Evolutionary conservation across 495 filamentous ascomycete genomes (phyloP), one percentile per base, ranked within the genome.

Genomic region (Hyaloscypha bicolor): DNA sequence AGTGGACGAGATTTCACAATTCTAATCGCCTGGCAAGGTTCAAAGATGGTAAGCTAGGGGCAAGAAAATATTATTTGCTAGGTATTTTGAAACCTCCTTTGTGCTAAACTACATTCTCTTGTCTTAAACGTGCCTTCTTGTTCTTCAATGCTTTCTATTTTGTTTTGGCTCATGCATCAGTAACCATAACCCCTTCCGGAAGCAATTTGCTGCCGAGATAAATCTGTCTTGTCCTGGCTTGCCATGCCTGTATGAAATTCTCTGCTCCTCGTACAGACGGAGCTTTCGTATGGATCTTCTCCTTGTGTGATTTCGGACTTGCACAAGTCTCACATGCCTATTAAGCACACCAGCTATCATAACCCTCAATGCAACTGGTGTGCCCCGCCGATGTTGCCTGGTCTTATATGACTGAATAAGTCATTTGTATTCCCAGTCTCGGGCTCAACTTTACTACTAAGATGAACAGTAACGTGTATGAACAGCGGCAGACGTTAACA

Each of bases 341-440:
- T 64, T 64, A 37, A 61, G 60, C 62, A 59, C n/a, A 63, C 68
- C 9, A 67, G 68, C 68, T 65, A 48, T 69, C 57, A 62, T 65
- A 69, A 62, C 63, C 67, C 57, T 66, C 62, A 57, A 65, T 69
- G 65, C 55, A 68, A 64, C 66, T 64, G 53, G 25, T 19, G 66
- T 64, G 52, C 55, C 48, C 32, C 48, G 55, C 60, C 61, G 35
- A 37, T 69, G 45, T 66, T 69, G 62, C 57, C 32, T 42, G 33
- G 67, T 62, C 62, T 69, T 55, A 57, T 32, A 69, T 69, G 63
- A 69, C 65, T 55, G 51, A n/a, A 52, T 65, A 66, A 5, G 5
- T 4, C 33, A 37, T 9, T 37, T 37, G 33, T 37, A 37, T 37
- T 37, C 33, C 63, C 57, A 57, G 63, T 31, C 65, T 33, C 31